phyloP scores from a whole-genome alignment of 1,284 basidiomycete genomes.

The Cystobasidium pallidum region DNA sequence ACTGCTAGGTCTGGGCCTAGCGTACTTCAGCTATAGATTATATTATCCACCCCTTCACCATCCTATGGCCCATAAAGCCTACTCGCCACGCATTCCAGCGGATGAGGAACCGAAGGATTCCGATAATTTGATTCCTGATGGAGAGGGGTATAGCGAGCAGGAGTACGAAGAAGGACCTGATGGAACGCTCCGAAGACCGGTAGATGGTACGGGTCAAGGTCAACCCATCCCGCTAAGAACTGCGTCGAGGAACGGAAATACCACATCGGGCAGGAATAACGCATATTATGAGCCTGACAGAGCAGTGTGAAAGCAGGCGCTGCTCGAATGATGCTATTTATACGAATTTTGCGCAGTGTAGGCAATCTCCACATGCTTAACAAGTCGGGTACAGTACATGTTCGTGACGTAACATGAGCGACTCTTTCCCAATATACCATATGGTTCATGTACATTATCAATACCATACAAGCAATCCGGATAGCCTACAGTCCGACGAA shows the following conservation, averaged over 20 bases:
- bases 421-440: too few species aligned
- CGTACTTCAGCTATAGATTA: slow-evolving; percentile 52
- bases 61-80: slow-evolving; percentile 46
- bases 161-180: slow-evolving; percentile 19
- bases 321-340: too few species aligned
- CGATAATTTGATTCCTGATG: background rate
- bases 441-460: too few species aligned
- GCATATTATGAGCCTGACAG: slow-evolving; percentile 1
- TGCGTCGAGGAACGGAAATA: background rate
- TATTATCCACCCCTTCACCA: slow-evolving; percentile 48
- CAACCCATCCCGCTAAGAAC: slow-evolving; percentile 6
- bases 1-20: slow-evolving; percentile 55
- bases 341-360: too few species aligned
- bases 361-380: too few species aligned
- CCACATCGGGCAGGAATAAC: background rate
- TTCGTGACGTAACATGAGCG: too few species aligned
- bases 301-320: background rate
- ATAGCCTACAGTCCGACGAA: too few species aligned
- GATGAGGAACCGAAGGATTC: slow-evolving; percentile 32
- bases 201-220: slow-evolving; percentile 21
- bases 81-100: slow-evolving; percentile 42
- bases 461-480: too few species aligned
- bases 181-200: slow-evolving; percentile 30
- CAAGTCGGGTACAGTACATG: too few species aligned
- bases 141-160: background rate